Percentiles rank a stretch among this genome's conserved stretches.
Evolutionary conservation across 441 rosid species (phyloP).

Genomic region (Populus hybrid): DNA sequence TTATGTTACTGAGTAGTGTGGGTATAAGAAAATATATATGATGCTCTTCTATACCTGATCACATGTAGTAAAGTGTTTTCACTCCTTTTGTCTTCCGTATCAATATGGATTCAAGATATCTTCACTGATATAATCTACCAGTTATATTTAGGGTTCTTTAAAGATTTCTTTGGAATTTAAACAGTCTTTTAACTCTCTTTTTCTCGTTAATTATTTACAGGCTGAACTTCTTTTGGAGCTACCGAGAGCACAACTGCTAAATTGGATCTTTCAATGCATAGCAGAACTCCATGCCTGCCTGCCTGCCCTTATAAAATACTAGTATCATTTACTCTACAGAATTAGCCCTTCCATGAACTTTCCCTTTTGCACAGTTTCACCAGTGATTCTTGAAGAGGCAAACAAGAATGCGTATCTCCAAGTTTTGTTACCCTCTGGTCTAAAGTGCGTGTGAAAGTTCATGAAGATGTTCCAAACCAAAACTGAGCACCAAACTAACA

Average conservation of each 20-base stretch:
- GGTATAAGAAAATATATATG: background rate
- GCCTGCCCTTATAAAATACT: conserved; percentile 83
- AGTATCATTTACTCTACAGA: conserved; percentile 18
- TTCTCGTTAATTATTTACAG: conserved; percentile 32
- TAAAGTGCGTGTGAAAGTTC: background rate
- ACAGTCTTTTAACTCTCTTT: background rate
- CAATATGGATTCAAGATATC: background rate
- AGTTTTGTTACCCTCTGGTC: background rate
- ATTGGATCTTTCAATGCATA: conserved; percentile 93
- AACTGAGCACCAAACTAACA: conserved; percentile 7
- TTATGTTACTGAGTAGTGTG: background rate
- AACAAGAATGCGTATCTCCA: background rate
- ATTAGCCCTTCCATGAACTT: background rate
- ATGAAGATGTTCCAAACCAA: conserved; percentile 7
- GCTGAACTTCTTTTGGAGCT: conserved; percentile 96
- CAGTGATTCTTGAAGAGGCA: conserved; percentile 1
- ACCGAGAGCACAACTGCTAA: conserved; percentile 82
- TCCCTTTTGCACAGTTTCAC: background rate
- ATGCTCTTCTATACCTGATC: background rate
- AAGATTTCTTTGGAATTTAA: background rate
- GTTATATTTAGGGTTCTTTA: background rate
- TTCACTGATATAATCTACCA: background rate
- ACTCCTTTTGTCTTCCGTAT: background rate
- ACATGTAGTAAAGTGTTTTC: background rate
- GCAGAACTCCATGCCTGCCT: conserved; percentile 80